Conservation (phyloP, 1,284 basidiomycete genomes). For the Cryptococcus neoformans region DNA sequence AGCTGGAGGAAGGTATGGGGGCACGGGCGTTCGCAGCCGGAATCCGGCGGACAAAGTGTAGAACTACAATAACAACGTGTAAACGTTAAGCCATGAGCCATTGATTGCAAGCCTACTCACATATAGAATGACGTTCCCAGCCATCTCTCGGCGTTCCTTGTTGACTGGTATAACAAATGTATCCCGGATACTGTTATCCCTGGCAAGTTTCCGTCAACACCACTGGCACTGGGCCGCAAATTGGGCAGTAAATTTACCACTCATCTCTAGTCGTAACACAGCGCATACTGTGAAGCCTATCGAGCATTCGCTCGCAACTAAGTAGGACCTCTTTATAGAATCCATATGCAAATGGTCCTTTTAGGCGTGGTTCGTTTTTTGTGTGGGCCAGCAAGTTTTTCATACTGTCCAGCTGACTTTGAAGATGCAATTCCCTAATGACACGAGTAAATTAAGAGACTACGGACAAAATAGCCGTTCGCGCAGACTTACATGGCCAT, state of each 20-base stretch:
- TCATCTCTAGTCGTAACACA: conserved; percentile 91
- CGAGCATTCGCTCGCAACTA: conserved; percentile 82
- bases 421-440: conserved; percentile 85
- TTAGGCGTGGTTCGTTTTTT: conserved; percentile 87
- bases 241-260: conserved; percentile 58
- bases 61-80: conserved; percentile 52
- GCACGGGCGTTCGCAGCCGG: conserved; percentile 82
- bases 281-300: conserved; percentile 85
- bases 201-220: neutral
- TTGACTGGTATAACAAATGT: conserved; percentile 90
- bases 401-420: conserved; percentile 80
- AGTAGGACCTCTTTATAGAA: conserved; percentile 81
- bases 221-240: too few relatives aligned
- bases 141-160: conserved; percentile 78
- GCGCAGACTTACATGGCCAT: conserved; percentile 71
- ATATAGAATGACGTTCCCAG: conserved; percentile 85
- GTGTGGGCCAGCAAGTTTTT: conserved; percentile 80
- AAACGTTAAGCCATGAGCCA: neutral
- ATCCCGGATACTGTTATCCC: conserved; percentile 55
- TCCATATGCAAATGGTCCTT: conserved; percentile 81
- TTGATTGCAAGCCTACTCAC: neutral
- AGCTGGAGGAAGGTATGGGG: conserved; percentile 91
- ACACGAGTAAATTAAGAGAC: neutral
- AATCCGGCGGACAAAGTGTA: conserved; percentile 84
- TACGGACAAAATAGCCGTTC: neutral